Base-by-base conservation (phyloP, 1,139 yeast species). In the Geotrichum restrictum region DNA sequence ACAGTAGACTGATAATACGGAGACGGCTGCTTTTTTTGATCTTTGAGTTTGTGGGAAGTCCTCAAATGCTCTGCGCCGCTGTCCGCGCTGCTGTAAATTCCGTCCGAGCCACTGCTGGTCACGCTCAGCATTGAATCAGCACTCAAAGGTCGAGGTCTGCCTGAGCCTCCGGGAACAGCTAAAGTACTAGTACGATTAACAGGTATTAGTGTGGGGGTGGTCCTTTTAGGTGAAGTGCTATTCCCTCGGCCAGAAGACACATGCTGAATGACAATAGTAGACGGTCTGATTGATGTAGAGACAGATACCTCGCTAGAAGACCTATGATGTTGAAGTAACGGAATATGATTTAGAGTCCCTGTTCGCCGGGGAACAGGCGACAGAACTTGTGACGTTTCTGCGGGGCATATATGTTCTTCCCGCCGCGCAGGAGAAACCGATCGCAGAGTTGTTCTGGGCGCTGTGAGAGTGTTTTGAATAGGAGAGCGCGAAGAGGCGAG, bases 341-440 rank as follows among this genome's bases (percentile, higher is more conserved):
- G 56, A 18, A 53, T 45, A 8, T 27, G n/a, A 33, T 34, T 40
- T 18, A 53, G 37, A 1, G 49, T 22, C 4, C 54, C 46, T 22
- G 49, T 40, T 10, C 48, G 49, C 22, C 32, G 29, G 2, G 53
- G 53, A 14, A 50, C 37, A 1, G 53, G 53, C 6, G 49, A 43
- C 14, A 49, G 41, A 16, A 50, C 53, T 18, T 40, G 45, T 31
- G 48, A 7, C 3, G 39, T 33, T 22, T 38, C 45, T 7, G 24
- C 10, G 16, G 31, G 48, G 2, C 13, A 6, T 6, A 41, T 46
- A 18, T 40, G 33, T 7, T 22, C 36, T 6, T 49, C 48, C 14
- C 48, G 40, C 19, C 37, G 29, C 8, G 31, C 32, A 7, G 40
- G 27, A 33, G 32, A n/a, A 33, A 22, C 34, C n/a, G 37, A 32